Base-by-base conservation (phyloP, 345 rosid species). In the Luvunga scandens region DNA sequence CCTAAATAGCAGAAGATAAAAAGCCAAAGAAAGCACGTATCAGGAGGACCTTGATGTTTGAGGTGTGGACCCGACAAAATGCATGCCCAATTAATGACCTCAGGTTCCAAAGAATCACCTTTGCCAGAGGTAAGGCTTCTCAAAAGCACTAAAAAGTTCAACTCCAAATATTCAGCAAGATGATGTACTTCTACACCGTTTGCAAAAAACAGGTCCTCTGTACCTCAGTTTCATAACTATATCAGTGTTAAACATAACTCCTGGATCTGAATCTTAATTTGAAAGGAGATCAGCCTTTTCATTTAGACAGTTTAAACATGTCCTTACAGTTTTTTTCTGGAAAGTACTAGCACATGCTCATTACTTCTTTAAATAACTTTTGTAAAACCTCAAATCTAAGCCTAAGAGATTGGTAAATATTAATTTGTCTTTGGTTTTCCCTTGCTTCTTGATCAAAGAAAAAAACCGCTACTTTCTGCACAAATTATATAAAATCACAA, bases 401-500 rank as follows among this genome's bases (percentile, higher is more conserved):
- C 69, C 70, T 31, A 48, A 75, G 34, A 28, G 9, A 65, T 75
- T 39, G 33, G 34, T 45, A 30, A 22, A 9, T 69, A 73, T 4
- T 48, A 24, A 48, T 22, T 30, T 73, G 69, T 63, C 34, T 56
- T 28, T 9, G 60, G 61, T 64, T 39, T 53, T 19, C 69, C 28
- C 53, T 50, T 31, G 9, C 24, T 7, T 10, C 25, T 22, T 22
- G 19, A 28, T 66, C 53, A 22, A 36, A 69, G 33, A 21, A 77
- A 71, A 53, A 27, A 38, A 38, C 1, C 22, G 5, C 14, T 61
- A 60, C 64, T 74, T 69, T 31, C 19, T 16, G 33, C 22, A 67
- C 18, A 55, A 36, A 25, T 36, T 9, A 75, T 65, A 75, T 31
- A 57, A 61, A 75, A 27, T 50, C 48, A 33, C 60, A 73, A 86